These are phyloP conservation scores for Bryoerythrophyllum caledonicum DNA, from an alignment of 225 moss, liverwort and hornwort genomes.

Conservation along the genomic window DNA sequence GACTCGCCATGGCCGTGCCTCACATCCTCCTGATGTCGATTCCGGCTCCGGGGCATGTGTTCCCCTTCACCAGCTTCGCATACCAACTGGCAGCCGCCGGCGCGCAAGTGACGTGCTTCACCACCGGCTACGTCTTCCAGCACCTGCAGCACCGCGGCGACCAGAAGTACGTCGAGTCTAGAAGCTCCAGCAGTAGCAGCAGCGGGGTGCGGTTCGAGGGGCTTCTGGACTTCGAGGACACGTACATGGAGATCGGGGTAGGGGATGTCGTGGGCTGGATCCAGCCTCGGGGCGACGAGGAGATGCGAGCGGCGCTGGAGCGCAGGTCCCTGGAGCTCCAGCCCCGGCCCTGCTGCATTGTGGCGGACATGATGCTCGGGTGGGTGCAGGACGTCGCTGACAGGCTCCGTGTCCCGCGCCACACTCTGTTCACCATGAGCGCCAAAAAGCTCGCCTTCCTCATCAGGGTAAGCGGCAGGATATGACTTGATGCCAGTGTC, in stretches of 20 bases:
- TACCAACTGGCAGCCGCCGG: constrained; percentile 19
- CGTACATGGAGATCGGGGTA: no score
- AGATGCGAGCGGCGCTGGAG: no score
- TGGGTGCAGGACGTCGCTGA: constrained; percentile 39
- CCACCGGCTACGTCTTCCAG: constrained; percentile 33
- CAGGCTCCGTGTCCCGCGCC: constrained; percentile 30
- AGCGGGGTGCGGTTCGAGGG: constrained; percentile 12
- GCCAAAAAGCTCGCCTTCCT: constrained; percentile 29
- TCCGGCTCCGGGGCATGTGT: constrained; percentile 33
- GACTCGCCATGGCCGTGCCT: constrained; percentile 4
- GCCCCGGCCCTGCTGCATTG: constrained; percentile 33
- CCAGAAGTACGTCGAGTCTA: background rate
- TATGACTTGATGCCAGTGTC: background rate
- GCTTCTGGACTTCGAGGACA: constrained; percentile 15
- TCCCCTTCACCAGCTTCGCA: constrained; percentile 33
- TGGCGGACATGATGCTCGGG: constrained; percentile 30
- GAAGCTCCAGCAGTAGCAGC: background rate
- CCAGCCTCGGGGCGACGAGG: no score
- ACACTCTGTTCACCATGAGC: constrained; percentile 23
- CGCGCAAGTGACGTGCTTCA: constrained; percentile 27
- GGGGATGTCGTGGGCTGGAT: no score
- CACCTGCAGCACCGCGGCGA: constrained; percentile 20
- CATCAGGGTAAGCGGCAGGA: constrained; percentile 15
- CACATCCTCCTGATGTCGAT: constrained; percentile 29
- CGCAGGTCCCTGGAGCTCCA: background rate